Evolutionary conservation across 805 yeast species (phyloP).

Genomic region (Myxozyma sirexii): DNA sequence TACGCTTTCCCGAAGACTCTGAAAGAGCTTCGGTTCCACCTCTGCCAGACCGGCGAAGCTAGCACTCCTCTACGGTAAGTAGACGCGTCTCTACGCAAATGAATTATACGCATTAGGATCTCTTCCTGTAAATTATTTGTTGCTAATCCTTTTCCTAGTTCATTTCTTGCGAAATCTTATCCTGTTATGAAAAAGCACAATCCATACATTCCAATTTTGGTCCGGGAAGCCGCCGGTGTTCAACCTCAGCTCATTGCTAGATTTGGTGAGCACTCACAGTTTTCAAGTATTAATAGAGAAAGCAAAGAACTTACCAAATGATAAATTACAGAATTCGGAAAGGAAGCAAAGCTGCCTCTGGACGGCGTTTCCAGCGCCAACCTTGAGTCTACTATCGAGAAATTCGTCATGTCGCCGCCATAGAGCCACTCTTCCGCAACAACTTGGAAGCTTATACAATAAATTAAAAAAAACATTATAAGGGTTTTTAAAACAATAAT

Average conservation of each 20-base stretch:
- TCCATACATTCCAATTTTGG: slow-evolving; percentile 69
- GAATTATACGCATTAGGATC: neutral
- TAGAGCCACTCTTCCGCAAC: neutral
- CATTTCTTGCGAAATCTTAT: slow-evolving; percentile 64
- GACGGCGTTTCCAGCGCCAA: slow-evolving; percentile 41
- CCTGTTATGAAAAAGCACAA: slow-evolving; percentile 64
- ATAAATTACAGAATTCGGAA: slow-evolving; percentile 45
- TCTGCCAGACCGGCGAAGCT: slow-evolving; percentile 77
- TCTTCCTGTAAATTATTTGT: neutral
- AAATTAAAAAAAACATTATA: neutral
- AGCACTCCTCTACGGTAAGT: slow-evolving; percentile 62
- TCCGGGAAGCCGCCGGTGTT: slow-evolving; percentile 75
- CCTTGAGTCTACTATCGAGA: slow-evolving; percentile 37
- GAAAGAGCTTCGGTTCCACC: slow-evolving; percentile 73
- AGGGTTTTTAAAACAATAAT: neutral
- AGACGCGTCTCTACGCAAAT: neutral
- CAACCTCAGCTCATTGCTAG: slow-evolving; percentile 76
- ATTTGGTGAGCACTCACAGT: slow-evolving; percentile 48
- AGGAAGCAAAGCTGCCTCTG: slow-evolving; percentile 50
- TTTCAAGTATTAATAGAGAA: neutral
- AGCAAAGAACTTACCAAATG: neutral
- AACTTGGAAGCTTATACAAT: neutral
- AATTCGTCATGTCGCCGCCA: slow-evolving; percentile 26
- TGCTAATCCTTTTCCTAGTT: slow-evolving; percentile 43
- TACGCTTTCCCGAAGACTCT: slow-evolving; percentile 53